Conservation (phyloP, 106 monocot species). For the Alisma plantagoaquatica region DNA sequence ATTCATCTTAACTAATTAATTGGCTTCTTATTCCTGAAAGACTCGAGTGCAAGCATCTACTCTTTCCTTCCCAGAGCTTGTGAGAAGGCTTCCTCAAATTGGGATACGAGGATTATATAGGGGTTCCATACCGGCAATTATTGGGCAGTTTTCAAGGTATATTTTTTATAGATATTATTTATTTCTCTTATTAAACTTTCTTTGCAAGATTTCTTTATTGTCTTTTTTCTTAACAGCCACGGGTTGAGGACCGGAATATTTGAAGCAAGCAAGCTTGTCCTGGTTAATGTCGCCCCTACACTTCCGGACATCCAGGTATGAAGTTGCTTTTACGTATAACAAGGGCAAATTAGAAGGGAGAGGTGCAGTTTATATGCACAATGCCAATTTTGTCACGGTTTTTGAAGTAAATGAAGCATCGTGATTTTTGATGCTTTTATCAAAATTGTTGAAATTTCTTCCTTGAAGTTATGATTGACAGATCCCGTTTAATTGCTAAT, state of each 20-base stretch:
- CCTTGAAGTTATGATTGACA: too few species aligned
- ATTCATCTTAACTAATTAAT: too few species aligned
- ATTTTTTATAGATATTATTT: not conserved
- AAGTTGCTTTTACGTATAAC: too few species aligned
- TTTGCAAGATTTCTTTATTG: not conserved
- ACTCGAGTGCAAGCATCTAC: slow-evolving; percentile 98
- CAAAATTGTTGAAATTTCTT: too few species aligned
- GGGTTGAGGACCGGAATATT: slow-evolving; percentile 96
- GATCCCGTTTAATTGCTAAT: too few species aligned
- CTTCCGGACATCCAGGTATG: slow-evolving; percentile 96
- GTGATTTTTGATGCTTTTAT: too few species aligned
- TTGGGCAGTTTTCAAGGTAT: slow-evolving; percentile 97
- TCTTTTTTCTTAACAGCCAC: slow-evolving; percentile 48
- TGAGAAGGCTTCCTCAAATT: slow-evolving; percentile 85
- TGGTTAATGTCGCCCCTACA: slow-evolving; percentile 80
- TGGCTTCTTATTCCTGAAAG: too few species aligned
- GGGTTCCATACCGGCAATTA: slow-evolving; percentile 89
- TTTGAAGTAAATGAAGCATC: too few species aligned
- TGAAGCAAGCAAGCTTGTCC: slow-evolving; percentile 89
- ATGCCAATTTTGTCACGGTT: too few species aligned
- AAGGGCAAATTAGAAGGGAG: too few species aligned
- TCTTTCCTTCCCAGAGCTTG: slow-evolving; percentile 88
- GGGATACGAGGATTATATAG: slow-evolving; percentile 83
- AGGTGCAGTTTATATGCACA: too few species aligned
- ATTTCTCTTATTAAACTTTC: not conserved